A percentile compares a stretch with the other conserved stretches of the same genome.
These are phyloP conservation scores for Neofusicoccum kwambonambiense DNA, from an alignment of 2,329 filamentous ascomycete genomes.

Conservation along the genomic window DNA sequence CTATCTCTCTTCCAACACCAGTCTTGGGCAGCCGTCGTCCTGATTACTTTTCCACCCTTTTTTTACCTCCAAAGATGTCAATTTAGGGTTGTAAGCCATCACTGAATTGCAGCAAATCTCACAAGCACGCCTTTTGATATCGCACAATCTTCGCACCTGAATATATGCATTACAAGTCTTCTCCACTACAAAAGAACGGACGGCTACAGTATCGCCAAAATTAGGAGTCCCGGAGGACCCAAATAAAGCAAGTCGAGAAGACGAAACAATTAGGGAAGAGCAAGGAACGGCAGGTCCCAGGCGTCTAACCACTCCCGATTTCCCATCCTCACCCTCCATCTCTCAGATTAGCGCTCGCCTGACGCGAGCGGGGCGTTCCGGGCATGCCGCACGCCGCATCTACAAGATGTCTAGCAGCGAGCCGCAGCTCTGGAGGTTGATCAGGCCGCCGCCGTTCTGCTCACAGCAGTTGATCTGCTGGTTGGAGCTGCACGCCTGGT, in stretches of 20 bases:
- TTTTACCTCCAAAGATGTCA: too few species aligned
- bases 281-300: background rate
- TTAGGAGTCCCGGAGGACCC: background rate
- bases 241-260: background rate
- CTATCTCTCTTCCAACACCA: background rate
- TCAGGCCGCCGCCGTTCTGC: background rate
- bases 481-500: background rate
- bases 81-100: too few species aligned
- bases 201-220: background rate
- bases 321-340: background rate
- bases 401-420: background rate
- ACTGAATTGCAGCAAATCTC: too few species aligned
- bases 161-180: background rate
- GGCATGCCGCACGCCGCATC: background rate
- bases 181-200: background rate
- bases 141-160: too few species aligned
- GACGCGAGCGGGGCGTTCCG: too few species aligned
- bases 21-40: too few species aligned
- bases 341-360: background rate
- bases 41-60: too few species aligned
- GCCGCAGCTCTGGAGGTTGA: background rate
- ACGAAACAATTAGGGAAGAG: background rate
- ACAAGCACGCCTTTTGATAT: background rate
- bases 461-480: background rate
- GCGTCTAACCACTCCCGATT: background rate